Percentiles rank a stretch among this genome's conserved stretches.
Conservation (phyloP, 768 basidiomycete species). For the Termitomyces sp. region DNA sequence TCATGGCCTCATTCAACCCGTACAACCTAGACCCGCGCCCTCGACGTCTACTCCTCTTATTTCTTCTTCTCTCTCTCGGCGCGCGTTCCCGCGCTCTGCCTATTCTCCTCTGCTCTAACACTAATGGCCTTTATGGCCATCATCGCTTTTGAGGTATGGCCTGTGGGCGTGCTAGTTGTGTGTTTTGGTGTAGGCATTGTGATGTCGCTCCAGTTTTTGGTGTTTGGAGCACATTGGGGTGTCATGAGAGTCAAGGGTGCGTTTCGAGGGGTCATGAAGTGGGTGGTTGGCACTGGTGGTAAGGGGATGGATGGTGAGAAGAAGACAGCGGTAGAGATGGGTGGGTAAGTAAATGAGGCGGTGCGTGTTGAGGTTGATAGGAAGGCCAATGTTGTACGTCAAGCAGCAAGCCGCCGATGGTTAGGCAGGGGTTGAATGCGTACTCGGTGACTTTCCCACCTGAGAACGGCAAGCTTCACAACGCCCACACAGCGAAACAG, state of each 20-base stretch:
- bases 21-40: conserved; percentile 34
- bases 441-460: no score
- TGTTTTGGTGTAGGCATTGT: conserved; percentile 54
- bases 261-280: not conserved
- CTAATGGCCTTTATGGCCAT: conserved; percentile 55
- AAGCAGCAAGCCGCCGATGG: no score
- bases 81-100: conserved; percentile 56
- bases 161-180: conserved; percentile 51
- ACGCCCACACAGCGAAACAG: no score
- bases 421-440: no score
- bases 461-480: no score
- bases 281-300: not conserved
- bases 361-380: no score
- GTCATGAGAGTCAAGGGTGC: not conserved
- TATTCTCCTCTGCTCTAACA: conserved; percentile 48
- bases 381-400: no score
- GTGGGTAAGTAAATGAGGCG: not conserved
- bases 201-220: conserved; percentile 61
- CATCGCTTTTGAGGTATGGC: conserved; percentile 62
- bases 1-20: not conserved
- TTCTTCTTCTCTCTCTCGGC: conserved; percentile 67
- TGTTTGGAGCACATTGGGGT: conserved; percentile 36
- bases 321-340: not conserved
- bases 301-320: not conserved
- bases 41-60: conserved; percentile 54